Conservation (phyloP, 2,329 filamentous ascomycete genomes). For the Lasiodiplodia hormozganensis region DNA sequence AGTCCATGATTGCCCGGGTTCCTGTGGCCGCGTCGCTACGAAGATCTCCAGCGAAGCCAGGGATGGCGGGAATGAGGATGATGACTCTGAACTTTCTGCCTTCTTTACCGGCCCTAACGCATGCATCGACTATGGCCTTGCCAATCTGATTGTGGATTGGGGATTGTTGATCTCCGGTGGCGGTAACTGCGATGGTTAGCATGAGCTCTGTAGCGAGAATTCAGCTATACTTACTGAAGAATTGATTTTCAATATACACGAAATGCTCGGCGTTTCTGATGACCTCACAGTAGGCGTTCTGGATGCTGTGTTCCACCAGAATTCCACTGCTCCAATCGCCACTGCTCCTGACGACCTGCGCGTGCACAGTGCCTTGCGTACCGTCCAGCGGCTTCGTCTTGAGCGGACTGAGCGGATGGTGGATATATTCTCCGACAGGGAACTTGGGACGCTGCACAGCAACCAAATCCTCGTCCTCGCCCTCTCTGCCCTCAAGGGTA, state of each 20-base stretch:
- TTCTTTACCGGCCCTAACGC: constrained; percentile 80
- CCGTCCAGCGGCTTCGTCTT: constrained; percentile 64
- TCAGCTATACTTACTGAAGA: constrained; percentile 70
- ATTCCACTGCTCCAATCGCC: constrained; percentile 95
- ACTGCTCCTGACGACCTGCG: constrained; percentile 88
- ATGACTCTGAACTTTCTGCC: constrained; percentile 90
- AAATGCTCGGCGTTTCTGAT: constrained; percentile 90
- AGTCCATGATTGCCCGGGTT: constrained; percentile 94
- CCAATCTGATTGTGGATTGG: constrained; percentile 91
- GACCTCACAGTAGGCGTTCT: constrained; percentile 83
- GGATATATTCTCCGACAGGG: constrained; percentile 84
- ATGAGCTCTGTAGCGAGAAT: not conserved
- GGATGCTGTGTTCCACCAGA: constrained; percentile 81
- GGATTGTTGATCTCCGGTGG: constrained; percentile 84
- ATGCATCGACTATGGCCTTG: constrained; percentile 86
- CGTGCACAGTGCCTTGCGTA: constrained; percentile 74
- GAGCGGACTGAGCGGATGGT: constrained; percentile 77
- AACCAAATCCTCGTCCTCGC: constrained; percentile 81
- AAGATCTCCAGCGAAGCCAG: constrained; percentile 92
- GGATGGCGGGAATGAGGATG: constrained; percentile 86
- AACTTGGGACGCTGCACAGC: constrained; percentile 89
- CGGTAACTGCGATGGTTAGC: constrained; percentile 65
- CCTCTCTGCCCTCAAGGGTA: constrained; percentile 75
- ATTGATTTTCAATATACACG: constrained; percentile 98
- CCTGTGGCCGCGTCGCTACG: constrained; percentile 82